Base-by-base conservation (phyloP, 202 grass and related monocot genomes). In the Hordeum pubiflorum region DNA sequence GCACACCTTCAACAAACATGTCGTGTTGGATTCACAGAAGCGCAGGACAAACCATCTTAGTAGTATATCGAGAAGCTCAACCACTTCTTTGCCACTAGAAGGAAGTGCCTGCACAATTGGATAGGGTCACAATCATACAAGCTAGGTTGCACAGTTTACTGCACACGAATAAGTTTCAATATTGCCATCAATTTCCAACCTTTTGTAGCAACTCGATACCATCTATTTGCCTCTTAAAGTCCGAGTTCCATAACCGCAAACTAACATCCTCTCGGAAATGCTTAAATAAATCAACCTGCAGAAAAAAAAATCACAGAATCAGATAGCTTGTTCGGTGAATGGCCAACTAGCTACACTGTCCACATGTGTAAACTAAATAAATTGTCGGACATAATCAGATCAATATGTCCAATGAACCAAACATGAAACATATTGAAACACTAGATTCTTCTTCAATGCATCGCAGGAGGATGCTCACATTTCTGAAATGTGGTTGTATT, bases 211-310 rank as follows among this genome's bases (percentile, higher is more conserved):
- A 81, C 56, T 99, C 96, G 46, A 99, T 88, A 57, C 92, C 96
- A 87, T 99, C 96, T 66, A 99, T 92, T 90, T 99, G 96, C 87
- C 93, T 93, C 87, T 96, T 99, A 77, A 99, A 99, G 62, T 99
- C 96, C 12, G 92, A 90, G 75, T 92, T 96, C 87, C 93, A 85
- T 75, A 99, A 80, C 40, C 96, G 77, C 92, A 94, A 89, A 72
- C 91, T 94, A 52, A 99, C 86, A 85, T 99, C 96, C 83, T 99
- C 96, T 82, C 92, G 83, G 56, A 96, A 86, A 95, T 99, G 92
- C 78, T 89, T 99, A 75, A 93, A 83, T 77, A 99, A 84, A 87
- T 99, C 96, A 76, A 80, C 86, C 96, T 99, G 87, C 48, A 85
- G 24, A 26, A 26, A 26, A 26, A 26, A 26, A 26, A 26, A 26